These are phyloP conservation scores for Chaetomiaceae sp. DNA, from an alignment of 2,329 filamentous ascomycete genomes.

Conservation along the genomic window DNA sequence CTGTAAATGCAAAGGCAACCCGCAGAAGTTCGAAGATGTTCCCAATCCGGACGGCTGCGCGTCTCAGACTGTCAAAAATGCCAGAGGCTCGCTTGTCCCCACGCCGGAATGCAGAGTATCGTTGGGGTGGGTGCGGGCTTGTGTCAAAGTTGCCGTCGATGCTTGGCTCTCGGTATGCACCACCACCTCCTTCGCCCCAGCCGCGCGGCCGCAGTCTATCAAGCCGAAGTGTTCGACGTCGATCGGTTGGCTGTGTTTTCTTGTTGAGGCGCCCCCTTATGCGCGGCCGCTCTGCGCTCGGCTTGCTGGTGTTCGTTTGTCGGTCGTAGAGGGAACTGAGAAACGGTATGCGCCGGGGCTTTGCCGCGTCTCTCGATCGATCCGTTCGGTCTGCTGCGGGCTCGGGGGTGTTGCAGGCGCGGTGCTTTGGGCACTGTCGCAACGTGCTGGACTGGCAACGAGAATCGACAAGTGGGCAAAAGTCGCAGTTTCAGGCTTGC, in stretches of 20 bases:
- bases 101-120: neutral
- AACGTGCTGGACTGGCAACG: slow-evolving; percentile 5
- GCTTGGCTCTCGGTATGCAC: neutral
- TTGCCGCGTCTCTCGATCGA: slow-evolving; percentile 2
- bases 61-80: slow-evolving; percentile 15
- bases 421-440: neutral
- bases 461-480: slow-evolving; percentile 21
- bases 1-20: neutral
- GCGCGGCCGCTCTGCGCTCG: slow-evolving; percentile 2
- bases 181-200: slow-evolving; percentile 8
- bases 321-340: neutral
- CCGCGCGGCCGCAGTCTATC: slow-evolving; percentile 13
- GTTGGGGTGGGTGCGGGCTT: neutral
- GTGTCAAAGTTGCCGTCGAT: neutral
- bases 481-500: slow-evolving; percentile 25
- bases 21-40: neutral
- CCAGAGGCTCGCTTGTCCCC: neutral
- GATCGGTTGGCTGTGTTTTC: slow-evolving; percentile 17
- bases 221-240: slow-evolving; percentile 7
- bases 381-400: neutral
- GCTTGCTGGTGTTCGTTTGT: neutral
- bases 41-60: slow-evolving; percentile 10
- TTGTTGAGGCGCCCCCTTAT: slow-evolving; percentile 7
- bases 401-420: neutral
- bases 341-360: slow-evolving; percentile 8